Percentiles rank a stretch among this genome's conserved stretches.
Evolutionary conservation across 2,329 filamentous ascomycete genomes (phyloP).

Genomic region (Pseudopyrenochaeta lycopersici): DNA sequence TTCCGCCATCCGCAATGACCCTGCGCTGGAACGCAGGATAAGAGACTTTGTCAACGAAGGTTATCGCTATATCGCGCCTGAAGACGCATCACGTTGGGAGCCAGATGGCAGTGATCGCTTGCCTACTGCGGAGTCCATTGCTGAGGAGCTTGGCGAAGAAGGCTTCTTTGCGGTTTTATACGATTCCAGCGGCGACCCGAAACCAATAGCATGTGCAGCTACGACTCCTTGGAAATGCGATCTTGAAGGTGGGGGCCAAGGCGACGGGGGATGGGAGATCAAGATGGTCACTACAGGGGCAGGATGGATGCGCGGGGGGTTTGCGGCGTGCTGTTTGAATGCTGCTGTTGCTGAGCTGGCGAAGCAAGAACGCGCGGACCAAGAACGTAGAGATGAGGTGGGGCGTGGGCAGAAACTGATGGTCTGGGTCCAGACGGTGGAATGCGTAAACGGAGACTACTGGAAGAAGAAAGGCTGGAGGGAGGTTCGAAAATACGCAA

Average conservation of each 20-base stretch:
- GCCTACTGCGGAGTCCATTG: background rate
- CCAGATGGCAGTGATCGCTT: background rate
- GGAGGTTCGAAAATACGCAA: constrained; percentile 6
- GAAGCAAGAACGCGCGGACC: background rate
- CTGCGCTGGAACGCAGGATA: constrained; percentile 1
- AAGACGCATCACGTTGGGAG: constrained; percentile 7
- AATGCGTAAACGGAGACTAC: constrained; percentile 13
- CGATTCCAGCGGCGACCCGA: background rate
- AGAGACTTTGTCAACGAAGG: constrained; percentile 14
- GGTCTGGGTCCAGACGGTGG: constrained; percentile 15
- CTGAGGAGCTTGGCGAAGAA: constrained; percentile 2
- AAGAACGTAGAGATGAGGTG: background rate
- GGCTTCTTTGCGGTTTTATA: constrained; percentile 10
- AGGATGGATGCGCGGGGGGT: constrained; percentile 10
- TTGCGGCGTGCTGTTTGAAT: constrained; percentile 12
- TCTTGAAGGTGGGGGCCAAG: constrained; percentile 2
- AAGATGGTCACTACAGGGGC: constrained; percentile 11
- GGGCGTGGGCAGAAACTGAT: background rate
- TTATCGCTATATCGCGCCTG: constrained; percentile 6
- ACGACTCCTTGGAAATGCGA: constrained; percentile 6
- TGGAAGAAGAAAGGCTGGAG: constrained; percentile 12
- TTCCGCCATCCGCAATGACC: constrained; percentile 4
- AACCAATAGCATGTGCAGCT: constrained; percentile 13
- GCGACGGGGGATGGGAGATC: constrained; percentile 13
- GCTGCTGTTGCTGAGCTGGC: constrained; percentile 7